Percentiles rank a stretch among this genome's conserved stretches.
Conservation (phyloP, 192 early-diverging fungal genomes). For the Linnemannia exigua region DNA sequence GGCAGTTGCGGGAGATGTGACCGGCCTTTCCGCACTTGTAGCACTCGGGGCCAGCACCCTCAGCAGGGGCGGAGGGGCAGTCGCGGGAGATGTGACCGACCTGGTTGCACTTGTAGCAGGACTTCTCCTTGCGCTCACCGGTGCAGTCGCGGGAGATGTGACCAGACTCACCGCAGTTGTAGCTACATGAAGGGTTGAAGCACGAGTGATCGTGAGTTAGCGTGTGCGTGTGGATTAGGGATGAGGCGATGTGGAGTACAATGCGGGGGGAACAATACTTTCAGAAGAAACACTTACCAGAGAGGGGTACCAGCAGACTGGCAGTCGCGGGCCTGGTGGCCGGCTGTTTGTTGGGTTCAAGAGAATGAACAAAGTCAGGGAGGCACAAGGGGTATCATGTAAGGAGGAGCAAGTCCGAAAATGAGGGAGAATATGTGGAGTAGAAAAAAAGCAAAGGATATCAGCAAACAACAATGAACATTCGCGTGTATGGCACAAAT, state of each 20-base stretch:
- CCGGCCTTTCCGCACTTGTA: constrained; percentile 65
- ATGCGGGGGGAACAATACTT: too few species aligned
- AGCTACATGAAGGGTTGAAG: constrained; percentile 37
- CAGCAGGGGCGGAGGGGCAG: constrained; percentile 60
- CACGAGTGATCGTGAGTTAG: not conserved
- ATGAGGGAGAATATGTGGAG: not conserved
- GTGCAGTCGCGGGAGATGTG: constrained; percentile 59
- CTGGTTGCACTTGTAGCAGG: constrained; percentile 72
- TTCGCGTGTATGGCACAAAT: not conserved
- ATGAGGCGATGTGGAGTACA: too few species aligned
- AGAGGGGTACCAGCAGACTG: constrained; percentile 60
- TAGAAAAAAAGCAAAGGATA: constrained; percentile 24
- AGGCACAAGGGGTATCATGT: not conserved
- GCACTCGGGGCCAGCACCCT: constrained; percentile 60
- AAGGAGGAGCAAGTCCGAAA: not conserved
- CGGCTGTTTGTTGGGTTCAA: constrained; percentile 38
- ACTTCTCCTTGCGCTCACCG: constrained; percentile 66
- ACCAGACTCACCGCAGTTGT: constrained; percentile 66
- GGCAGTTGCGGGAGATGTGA: constrained; percentile 70
- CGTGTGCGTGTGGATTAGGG: not conserved
- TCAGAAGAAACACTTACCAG: constrained; percentile 55
- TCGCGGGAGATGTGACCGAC: constrained; percentile 68
- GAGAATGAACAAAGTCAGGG: not conserved
- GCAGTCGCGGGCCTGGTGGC: constrained; percentile 70
- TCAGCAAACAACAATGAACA: constrained; percentile 26